These are phyloP conservation scores for Colletotrichum gloeosporioides DNA, from an alignment of 2,329 filamentous ascomycete genomes.

Conservation along the genomic window DNA sequence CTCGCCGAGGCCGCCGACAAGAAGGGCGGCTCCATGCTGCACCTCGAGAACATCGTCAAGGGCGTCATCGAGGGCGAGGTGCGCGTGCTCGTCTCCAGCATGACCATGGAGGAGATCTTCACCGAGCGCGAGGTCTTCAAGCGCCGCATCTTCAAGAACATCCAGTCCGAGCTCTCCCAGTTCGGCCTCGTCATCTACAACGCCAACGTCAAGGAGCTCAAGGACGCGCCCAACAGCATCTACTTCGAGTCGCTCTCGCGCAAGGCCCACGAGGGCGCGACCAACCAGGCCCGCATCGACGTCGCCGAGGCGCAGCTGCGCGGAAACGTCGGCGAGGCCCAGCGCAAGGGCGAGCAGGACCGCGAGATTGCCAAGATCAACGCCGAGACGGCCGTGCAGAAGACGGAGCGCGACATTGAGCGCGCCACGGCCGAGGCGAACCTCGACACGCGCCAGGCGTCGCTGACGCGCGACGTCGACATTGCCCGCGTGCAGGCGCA, in stretches of 20 bases:
- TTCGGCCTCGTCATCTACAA: constrained; percentile 79
- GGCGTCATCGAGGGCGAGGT: constrained; percentile 91
- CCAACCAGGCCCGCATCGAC: constrained; percentile 77
- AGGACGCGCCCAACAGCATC: constrained; percentile 80
- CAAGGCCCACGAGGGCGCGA: constrained; percentile 85
- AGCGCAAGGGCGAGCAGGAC: constrained; percentile 80
- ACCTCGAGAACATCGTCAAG: constrained; percentile 86
- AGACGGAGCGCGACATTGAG: constrained; percentile 84
- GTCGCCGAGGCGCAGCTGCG: constrained; percentile 68
- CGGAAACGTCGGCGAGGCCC: constrained; percentile 78
- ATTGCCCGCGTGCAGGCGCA: constrained; percentile 77
- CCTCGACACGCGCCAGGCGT: constrained; percentile 74
- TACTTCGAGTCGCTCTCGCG: constrained; percentile 84
- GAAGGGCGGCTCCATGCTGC: constrained; percentile 50
- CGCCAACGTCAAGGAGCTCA: constrained; percentile 84
- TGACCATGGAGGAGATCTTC: constrained; percentile 95
- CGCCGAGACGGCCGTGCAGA: constrained; percentile 82
- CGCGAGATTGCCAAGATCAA: constrained; percentile 89
- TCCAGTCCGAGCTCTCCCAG: constrained; percentile 79
- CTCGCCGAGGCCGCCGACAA: constrained; percentile 71
- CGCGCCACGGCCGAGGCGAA: constrained; percentile 80
- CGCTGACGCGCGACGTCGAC: constrained; percentile 75
- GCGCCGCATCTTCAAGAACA: constrained; percentile 74
- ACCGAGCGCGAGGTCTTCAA: constrained; percentile 80
- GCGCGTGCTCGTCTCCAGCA: constrained; percentile 79